A percentile compares a stretch with the other conserved stretches of the same genome.
Conservation (phyloP, 139 green algal genomes). For the Chlamydomonas sp. region DNA sequence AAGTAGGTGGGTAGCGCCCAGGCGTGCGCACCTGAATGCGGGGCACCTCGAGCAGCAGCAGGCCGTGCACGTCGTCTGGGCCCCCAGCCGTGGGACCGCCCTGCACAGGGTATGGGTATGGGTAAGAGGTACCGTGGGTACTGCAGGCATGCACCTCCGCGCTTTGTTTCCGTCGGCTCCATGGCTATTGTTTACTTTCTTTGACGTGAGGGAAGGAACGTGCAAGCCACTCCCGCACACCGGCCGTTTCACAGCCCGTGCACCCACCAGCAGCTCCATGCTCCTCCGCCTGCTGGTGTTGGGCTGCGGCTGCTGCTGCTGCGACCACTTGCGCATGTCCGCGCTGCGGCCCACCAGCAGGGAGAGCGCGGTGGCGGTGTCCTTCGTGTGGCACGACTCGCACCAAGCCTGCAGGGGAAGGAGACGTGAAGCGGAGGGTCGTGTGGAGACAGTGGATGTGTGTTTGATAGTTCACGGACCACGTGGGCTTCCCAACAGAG, state of each 20-base stretch:
- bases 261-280: slow-evolving; percentile 16
- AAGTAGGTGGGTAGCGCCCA: background rate
- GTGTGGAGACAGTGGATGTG: no score
- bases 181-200: no score
- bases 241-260: no score
- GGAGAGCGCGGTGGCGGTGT: slow-evolving; percentile 24
- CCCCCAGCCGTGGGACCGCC: background rate
- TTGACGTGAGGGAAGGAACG: background rate
- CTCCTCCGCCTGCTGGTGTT: background rate
- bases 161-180: no score
- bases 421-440: background rate
- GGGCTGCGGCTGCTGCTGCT: background rate
- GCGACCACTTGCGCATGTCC: slow-evolving; percentile 14
- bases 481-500: no score
- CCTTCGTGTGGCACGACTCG: slow-evolving; percentile 18
- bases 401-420: slow-evolving; percentile 7
- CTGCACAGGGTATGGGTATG: background rate
- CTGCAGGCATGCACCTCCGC: no score
- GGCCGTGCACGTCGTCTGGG: background rate
- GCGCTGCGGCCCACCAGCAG: slow-evolving; percentile 20
- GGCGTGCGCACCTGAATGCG: background rate
- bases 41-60: slow-evolving; percentile 29
- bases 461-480: no score
- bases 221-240: background rate
- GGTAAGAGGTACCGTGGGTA: no score